Evolutionary conservation across 139 green algal genomes (phyloP).

Genomic region (Chlorella sorokiniana): DNA sequence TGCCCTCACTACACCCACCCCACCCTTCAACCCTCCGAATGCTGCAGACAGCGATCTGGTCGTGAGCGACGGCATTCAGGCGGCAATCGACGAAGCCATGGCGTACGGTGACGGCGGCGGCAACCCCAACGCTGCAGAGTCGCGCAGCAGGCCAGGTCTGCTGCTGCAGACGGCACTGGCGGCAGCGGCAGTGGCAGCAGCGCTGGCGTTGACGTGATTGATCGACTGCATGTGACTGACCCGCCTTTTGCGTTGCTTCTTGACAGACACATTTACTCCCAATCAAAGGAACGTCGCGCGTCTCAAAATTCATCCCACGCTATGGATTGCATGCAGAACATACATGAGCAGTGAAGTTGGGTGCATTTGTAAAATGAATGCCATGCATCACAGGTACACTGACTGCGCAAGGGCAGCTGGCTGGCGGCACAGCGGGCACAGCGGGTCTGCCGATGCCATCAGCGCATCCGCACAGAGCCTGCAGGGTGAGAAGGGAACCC

Average conservation of each 20-base stretch:
- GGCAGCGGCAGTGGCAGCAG: neutral
- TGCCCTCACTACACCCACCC: neutral
- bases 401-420: neutral
- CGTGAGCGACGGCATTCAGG: neutral
- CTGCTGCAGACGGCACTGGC: neutral
- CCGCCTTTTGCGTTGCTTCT: too few relatives aligned
- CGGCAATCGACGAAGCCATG: neutral
- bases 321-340: too few relatives aligned
- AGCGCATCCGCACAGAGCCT: neutral
- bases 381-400: neutral
- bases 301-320: too few relatives aligned
- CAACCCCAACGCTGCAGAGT: neutral
- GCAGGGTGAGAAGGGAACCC: neutral
- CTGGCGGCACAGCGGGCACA: neutral
- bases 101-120: neutral
- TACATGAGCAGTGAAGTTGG: neutral
- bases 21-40: neutral
- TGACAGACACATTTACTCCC: too few relatives aligned
- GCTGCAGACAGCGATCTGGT: constrained; percentile 9
- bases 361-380: too few relatives aligned
- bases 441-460: neutral
- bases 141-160: neutral
- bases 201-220: too few relatives aligned
- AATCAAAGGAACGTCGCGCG: too few relatives aligned
- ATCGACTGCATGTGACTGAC: too few relatives aligned